These are phyloP conservation scores for Pythium myriotylum DNA, from an alignment of 352 stramenopile species.

Conservation along the genomic window DNA sequence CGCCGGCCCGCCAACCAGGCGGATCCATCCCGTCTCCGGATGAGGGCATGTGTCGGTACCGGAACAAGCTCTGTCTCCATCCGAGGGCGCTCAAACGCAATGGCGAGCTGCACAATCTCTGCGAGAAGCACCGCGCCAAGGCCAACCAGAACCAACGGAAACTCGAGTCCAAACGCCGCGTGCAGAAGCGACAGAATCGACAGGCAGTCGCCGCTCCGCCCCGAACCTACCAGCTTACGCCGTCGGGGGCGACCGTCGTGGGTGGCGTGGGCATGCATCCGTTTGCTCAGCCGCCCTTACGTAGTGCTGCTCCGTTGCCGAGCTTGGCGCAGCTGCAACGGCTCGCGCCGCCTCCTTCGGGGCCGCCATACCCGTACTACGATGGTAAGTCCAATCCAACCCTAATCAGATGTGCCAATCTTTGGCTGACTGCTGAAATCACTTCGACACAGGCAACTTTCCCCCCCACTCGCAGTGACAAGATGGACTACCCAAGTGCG, in stretches of 20 bases:
- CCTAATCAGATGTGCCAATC: background rate
- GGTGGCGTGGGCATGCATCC: background rate
- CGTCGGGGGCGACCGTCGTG: slow-evolving; percentile 3
- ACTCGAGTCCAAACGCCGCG: slow-evolving; percentile 79
- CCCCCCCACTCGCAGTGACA: slow-evolving; percentile 25
- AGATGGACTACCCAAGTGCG: background rate
- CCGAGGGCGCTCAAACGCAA: slow-evolving; percentile 46
- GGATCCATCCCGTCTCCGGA: slow-evolving; percentile 6
- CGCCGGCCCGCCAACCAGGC: background rate
- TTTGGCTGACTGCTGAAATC: background rate
- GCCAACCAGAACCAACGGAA: slow-evolving; percentile 86
- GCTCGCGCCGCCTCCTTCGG: background rate
- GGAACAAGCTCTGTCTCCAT: slow-evolving; percentile 48
- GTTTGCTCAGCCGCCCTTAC: background rate
- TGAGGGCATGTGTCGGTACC: slow-evolving; percentile 40
- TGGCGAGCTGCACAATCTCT: slow-evolving; percentile 49
- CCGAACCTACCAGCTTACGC: slow-evolving; percentile 23
- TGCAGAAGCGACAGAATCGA: slow-evolving; percentile 45
- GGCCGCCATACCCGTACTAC: slow-evolving; percentile 11
- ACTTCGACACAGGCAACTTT: slow-evolving; percentile 17
- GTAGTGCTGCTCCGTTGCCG: slow-evolving; percentile 4
- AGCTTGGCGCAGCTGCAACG: slow-evolving; percentile 28
- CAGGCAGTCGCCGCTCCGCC: background rate
- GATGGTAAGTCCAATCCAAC: slow-evolving; percentile 16
- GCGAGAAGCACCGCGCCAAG: slow-evolving; percentile 47